Evolutionary conservation across 1,284 basidiomycete genomes (phyloP), one percentile per base, ranked within the genome.

Genomic region (Papiliotrema nemorosa): DNA sequence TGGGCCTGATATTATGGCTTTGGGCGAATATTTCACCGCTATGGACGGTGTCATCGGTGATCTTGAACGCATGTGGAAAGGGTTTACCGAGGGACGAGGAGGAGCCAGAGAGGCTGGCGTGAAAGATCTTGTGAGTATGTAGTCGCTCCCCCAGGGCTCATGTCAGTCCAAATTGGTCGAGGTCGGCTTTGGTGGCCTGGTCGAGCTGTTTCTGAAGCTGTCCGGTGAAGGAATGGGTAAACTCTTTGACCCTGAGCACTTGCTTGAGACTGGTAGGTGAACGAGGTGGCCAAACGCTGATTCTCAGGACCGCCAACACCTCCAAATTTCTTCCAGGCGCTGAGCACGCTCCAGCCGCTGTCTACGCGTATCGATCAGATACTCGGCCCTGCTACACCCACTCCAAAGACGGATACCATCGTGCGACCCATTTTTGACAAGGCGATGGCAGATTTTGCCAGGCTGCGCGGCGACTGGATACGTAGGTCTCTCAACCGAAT

Each of bases 51-150:
- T 74, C 3, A 52, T 68, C 2, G 59, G 47, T 12, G 73, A 75
- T 57, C 55, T 75, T 14, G 73, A 75, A 55, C 53, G 69, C 40
- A 67, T 75, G 66, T 61, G 60, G 52, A 68, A 64, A 47, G 71
- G 70, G 1, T 52, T 69, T 14, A 53, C 52, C 35, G 67, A 71
- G 44, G 67, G 70, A 2, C 45, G 72, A 54, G 67, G 69, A 7
- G 61, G 66, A 10, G 62, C 60, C n/a, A 57, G 70, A 6, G 72
- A 73, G 46, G 63, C 65, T 1, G 70, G 68, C 9, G 64, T 75
- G 5, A 59, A 58, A 18, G 70, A 72, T 49, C 54, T 73, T 41
- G 70, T 67, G 42, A 57, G 70, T 63, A 3, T 16, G 24, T 25
- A 10, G 12, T 9, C 34, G 7, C 21, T 43, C 37, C 20, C 2